phyloP scores from a whole-genome alignment of 2,329 filamentous ascomycete species.

The Ceratocystis albifundus region DNA sequence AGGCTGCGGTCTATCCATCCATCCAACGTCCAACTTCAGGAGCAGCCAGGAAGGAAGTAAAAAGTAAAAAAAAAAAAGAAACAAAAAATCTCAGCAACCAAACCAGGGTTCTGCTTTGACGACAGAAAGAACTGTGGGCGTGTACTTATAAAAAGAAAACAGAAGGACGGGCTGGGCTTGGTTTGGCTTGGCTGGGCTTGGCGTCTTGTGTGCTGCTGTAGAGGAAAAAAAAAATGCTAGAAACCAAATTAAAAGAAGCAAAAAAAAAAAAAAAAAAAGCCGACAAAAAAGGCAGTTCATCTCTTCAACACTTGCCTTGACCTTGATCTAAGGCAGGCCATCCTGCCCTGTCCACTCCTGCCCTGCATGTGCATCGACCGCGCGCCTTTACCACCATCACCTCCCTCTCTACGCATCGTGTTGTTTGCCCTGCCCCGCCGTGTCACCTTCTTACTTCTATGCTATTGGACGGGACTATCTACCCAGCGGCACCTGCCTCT shows the following conservation, averaged over 20 bases:
- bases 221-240: too few relatives aligned
- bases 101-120: background rate
- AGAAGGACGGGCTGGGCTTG: too few relatives aligned
- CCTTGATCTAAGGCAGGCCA: too few relatives aligned
- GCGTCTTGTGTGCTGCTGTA: too few relatives aligned
- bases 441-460: background rate
- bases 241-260: too few relatives aligned
- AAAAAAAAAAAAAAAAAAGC: too few relatives aligned
- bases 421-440: background rate
- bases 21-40: background rate
- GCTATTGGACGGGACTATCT: background rate
- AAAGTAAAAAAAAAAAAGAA: slow-evolving; percentile 1
- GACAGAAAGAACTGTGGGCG: background rate
- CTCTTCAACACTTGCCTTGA: background rate
- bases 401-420: background rate
- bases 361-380: too few relatives aligned
- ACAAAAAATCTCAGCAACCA: background rate
- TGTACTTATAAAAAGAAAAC: background rate
- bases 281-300: background rate
- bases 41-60: background rate
- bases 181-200: too few relatives aligned
- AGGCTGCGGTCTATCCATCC: too few relatives aligned
- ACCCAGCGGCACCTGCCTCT: background rate
- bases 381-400: background rate
- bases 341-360: too few relatives aligned